These are phyloP conservation scores for Eimeria necatrix DNA, from an alignment of 169 alveolate genomes.

Conservation along the genomic window DNA sequence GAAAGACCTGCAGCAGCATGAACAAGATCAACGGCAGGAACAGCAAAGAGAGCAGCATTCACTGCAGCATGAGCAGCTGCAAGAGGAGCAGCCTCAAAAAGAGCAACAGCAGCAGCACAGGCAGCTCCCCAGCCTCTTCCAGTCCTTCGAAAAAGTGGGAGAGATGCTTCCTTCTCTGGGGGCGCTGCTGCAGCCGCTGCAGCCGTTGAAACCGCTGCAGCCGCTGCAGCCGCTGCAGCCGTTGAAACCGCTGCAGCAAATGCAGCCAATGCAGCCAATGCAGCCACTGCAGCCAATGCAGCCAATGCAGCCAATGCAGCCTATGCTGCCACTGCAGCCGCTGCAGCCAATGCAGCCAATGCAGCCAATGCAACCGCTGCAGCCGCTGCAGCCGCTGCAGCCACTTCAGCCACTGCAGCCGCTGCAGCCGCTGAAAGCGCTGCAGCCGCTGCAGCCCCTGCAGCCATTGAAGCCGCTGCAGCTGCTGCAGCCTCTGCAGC, in stretches of 20 bases:
- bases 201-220: neutral
- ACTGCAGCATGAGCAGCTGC: neutral
- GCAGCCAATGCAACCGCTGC: neutral
- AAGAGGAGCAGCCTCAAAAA: neutral
- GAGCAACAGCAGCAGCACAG: neutral
- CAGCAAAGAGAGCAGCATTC: neutral
- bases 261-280: neutral
- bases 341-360: neutral
- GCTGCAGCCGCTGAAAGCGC: neutral
- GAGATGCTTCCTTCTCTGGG: no score
- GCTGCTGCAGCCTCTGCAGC: neutral
- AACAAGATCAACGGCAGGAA: neutral
- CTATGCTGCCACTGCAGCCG: neutral
- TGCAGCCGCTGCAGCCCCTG: neutral
- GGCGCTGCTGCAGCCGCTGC: neutral
- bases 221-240: neutral
- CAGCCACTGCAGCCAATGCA: neutral
- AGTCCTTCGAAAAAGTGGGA: neutral
- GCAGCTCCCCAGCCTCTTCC: neutral
- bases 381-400: neutral
- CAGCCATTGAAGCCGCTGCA: neutral
- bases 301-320: neutral
- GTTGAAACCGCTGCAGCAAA: neutral
- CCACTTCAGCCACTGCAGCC: neutral
- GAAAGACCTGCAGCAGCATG: neutral